Conservation (phyloP, 768 basidiomycete genomes). For the Suillus discolor region DNA sequence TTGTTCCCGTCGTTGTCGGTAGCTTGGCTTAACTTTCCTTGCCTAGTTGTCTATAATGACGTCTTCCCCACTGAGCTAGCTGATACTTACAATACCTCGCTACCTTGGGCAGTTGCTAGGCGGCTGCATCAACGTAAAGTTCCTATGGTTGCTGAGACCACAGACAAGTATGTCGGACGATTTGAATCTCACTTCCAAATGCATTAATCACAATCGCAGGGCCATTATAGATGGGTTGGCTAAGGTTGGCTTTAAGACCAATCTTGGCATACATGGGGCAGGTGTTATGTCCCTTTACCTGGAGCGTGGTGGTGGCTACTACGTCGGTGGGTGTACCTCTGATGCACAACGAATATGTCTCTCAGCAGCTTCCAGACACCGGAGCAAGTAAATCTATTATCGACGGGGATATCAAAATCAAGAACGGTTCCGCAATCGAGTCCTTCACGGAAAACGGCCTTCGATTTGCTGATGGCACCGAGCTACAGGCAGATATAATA, state of each 20-base stretch:
- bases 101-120: slow-evolving; percentile 20
- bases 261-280: slow-evolving; percentile 35
- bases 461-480: slow-evolving; percentile 30
- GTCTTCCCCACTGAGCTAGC: slow-evolving; percentile 24
- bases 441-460: slow-evolving; percentile 34
- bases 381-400: slow-evolving; percentile 47
- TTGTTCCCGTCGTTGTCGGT: neutral
- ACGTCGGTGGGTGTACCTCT: slow-evolving; percentile 33
- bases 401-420: slow-evolving; percentile 53
- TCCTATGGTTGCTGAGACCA: slow-evolving; percentile 22
- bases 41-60: slow-evolving; percentile 21
- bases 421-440: slow-evolving; percentile 40
- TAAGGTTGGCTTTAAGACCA: slow-evolving; percentile 40
- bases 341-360: neutral
- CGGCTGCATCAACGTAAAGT: slow-evolving; percentile 23
- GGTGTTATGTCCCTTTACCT: slow-evolving; percentile 34
- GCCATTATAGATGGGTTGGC: slow-evolving; percentile 39
- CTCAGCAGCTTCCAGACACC: slow-evolving; percentile 22
- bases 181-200: neutral
- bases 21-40: neutral
- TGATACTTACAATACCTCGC: slow-evolving; percentile 19
- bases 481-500: slow-evolving; percentile 34
- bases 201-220: slow-evolving; percentile 21
- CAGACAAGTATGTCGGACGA: slow-evolving; percentile 25
- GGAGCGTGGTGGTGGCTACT: slow-evolving; percentile 42